Base-by-base conservation (phyloP, 2,329 filamentous ascomycete species). In the Xylaria digitata region DNA sequence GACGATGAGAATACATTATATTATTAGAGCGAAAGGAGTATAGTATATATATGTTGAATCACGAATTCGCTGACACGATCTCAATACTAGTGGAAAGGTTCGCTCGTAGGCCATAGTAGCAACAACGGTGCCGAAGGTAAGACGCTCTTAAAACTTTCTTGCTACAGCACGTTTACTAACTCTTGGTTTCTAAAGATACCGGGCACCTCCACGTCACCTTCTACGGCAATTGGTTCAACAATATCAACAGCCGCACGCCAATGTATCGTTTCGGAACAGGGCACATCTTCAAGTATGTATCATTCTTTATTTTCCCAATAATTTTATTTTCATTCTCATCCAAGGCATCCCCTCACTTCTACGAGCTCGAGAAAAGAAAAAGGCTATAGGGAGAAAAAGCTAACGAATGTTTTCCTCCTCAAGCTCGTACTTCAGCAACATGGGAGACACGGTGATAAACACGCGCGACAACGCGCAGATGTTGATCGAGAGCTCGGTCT, bases 211-310 rank as follows among this genome's bases (percentile, higher is more conserved):
- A 80, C 71, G 80, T 89, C 57, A 89, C 87, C 42, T 87, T 85
- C 75, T 80, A 80, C 77, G 84, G 87, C 78, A 88, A 88, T 81
- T 82, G 85, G 80, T 87, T 81, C 80, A 71, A 76, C 65, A 87
- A 88, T 78, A 78, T 88, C 73, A 87, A 88, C 80, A 85, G 82
- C 9, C 85, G 86, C 61, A 79, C 79, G 3, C 86, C 87, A 6
- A 81, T 80, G 11, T 76, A 88, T 75, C 84, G 86, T 68, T 89
- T 89, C 76, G 87, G 87, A n/a, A 86, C 83, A 17, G 86, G 82
- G 2, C 87, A 89, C 74, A 75, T 89, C 72, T 87, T 71, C 32
- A 71, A 71, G 70, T 71, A 66, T 26, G 67, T 50, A 63, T 26
- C 15, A 48, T 11, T 2, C 2, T 34, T 37, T 19, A 49, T 26